Conservation (phyloP, 2,329 filamentous ascomycete species). For the Anthostomella pinea region DNA sequence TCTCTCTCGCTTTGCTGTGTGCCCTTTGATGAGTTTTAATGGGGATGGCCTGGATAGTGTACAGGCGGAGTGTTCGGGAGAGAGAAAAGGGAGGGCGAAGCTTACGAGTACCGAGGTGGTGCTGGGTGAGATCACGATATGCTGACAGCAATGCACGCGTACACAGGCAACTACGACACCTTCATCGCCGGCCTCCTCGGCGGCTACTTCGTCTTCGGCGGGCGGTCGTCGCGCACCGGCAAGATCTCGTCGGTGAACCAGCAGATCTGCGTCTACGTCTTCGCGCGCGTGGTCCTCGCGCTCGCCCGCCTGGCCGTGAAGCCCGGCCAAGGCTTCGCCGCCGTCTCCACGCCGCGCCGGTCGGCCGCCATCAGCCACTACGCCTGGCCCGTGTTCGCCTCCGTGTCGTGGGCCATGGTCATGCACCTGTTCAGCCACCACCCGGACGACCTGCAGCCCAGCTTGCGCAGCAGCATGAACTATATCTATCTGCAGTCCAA, state of each 20-base stretch:
- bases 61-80: conserved; percentile 25
- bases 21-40: no score
- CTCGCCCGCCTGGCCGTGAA: conserved; percentile 80
- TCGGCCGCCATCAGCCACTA: conserved; percentile 57
- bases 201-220: conserved; percentile 89
- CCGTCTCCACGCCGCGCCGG: conserved; percentile 45
- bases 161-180: conserved; percentile 72
- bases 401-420: conserved; percentile 84
- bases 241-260: conserved; percentile 80
- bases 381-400: conserved; percentile 91
- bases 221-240: conserved; percentile 58
- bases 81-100: not conserved
- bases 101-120: no score
- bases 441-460: conserved; percentile 86
- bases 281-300: conserved; percentile 83
- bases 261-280: conserved; percentile 98
- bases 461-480: conserved; percentile 90
- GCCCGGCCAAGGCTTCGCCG: conserved; percentile 50
- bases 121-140: not conserved
- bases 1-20: not conserved
- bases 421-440: conserved; percentile 96
- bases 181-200: conserved; percentile 86
- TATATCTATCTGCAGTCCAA: conserved; percentile 94
- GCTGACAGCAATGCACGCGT: not conserved
- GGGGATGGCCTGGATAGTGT: no score